Conservation (phyloP, 306 rosid species). For the Alnus glutinosa region DNA sequence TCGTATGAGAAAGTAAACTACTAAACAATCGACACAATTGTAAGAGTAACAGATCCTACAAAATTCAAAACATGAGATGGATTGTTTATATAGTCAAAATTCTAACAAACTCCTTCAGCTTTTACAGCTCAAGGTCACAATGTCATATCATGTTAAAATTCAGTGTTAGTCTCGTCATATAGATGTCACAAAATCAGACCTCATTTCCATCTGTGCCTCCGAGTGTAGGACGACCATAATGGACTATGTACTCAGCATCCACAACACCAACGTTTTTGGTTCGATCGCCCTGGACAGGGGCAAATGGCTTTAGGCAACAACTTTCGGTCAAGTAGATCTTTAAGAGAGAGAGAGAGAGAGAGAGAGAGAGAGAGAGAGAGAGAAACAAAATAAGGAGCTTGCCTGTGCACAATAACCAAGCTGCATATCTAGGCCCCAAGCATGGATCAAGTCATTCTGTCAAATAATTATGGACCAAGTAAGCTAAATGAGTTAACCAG, state of each 20-base stretch:
- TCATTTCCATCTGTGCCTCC: conserved; percentile 58
- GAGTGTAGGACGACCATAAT: conserved; percentile 80
- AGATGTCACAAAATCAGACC: conserved; percentile 36
- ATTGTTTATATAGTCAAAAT: neutral
- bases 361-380: conserved; percentile 10
- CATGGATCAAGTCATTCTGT: conserved; percentile 92
- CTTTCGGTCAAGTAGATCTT: neutral
- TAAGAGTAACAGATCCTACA: neutral
- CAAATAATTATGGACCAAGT: conserved; percentile 17
- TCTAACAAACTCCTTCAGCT: neutral
- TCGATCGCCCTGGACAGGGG: conserved; percentile 70
- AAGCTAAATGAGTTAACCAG: neutral
- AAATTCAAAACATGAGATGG: neutral
- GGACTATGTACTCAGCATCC: conserved; percentile 85
- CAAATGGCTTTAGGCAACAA: conserved; percentile 7
- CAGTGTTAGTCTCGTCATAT: neutral
- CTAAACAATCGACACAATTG: neutral
- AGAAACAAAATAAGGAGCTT: conserved; percentile 31
- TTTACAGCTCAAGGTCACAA: neutral
- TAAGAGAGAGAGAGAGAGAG: conserved; percentile 11
- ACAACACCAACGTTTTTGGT: conserved; percentile 82
- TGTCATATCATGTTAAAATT: neutral
- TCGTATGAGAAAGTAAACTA: neutral
- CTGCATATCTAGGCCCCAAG: conserved; percentile 94
- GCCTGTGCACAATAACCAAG: conserved; percentile 97